A percentile compares a stretch with the other conserved stretches of the same genome.
phyloP scores from a whole-genome alignment of 179 eudicot genomes.

The Drosera spatulata region DNA sequence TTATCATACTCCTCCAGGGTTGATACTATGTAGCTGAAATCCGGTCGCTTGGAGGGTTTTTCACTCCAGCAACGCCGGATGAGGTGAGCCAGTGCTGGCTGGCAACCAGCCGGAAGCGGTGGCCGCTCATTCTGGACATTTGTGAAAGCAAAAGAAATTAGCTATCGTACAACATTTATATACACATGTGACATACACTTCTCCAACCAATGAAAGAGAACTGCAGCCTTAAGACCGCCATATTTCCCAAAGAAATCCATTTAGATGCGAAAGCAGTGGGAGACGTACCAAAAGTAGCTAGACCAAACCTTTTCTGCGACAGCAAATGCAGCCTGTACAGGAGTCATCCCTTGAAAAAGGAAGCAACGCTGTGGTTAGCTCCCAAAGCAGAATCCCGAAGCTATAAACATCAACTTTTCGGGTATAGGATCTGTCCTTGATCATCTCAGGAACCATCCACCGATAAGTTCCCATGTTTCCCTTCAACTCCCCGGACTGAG shows the following conservation, averaged over 20 bases:
- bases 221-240: not conserved
- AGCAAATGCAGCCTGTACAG: conserved; percentile 99
- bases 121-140: conserved; percentile 67
- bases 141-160: not conserved
- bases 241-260: not conserved
- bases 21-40: conserved; percentile 65
- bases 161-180: not conserved
- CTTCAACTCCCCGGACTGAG: conserved; percentile 81
- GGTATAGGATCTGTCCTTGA: conserved; percentile 74
- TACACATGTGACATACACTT: not conserved
- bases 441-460: conserved; percentile 99
- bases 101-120: conserved; percentile 83
- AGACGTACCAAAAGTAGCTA: too few relatives aligned
- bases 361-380: conserved; percentile 75
- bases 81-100: conserved; percentile 81
- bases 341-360: conserved; percentile 93
- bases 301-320: conserved; percentile 85
- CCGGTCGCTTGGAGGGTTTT: conserved; percentile 91
- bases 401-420: conserved; percentile 97
- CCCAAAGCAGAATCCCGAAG: conserved; percentile 94
- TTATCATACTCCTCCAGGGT: conserved; percentile 73
- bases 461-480: conserved; percentile 95
- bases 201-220: not conserved
- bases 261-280: not conserved
- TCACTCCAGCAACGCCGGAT: conserved; percentile 85